Conservation (phyloP, 1,139 yeast species). For the Candida frijolesensis region DNA sequence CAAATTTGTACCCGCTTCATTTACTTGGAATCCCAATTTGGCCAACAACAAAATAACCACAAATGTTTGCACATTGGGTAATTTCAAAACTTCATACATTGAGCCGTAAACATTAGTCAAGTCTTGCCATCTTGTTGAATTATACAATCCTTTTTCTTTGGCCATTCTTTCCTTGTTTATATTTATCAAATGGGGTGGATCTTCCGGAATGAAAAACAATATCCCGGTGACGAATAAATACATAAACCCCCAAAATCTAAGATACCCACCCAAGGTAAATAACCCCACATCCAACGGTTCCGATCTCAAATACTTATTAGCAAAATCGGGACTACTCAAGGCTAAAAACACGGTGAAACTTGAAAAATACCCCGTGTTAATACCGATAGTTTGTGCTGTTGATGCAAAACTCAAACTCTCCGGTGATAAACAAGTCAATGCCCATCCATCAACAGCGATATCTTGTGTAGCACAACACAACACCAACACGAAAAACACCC, state of each 20-base stretch:
- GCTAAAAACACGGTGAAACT: conserved; percentile 92
- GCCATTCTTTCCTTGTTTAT: conserved; percentile 41
- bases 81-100: conserved; percentile 74
- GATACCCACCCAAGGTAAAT: conserved; percentile 71
- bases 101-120: conserved; percentile 62
- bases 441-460: conserved; percentile 99
- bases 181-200: conserved; percentile 54
- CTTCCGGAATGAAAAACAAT: conserved; percentile 62
- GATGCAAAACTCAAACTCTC: conserved; percentile 89
- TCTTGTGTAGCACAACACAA: conserved; percentile 96
- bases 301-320: conserved; percentile 75
- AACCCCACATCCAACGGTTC: conserved; percentile 66
- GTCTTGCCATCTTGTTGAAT: conserved; percentile 28
- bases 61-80: conserved; percentile 76
- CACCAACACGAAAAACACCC: conserved; percentile 72
- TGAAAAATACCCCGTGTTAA: conserved; percentile 89
- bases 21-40: conserved; percentile 92
- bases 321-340: conserved; percentile 88
- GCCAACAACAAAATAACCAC: conserved; percentile 76
- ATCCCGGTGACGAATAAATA: conserved; percentile 66
- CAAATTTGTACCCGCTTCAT: conserved; percentile 92
- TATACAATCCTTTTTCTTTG: conserved; percentile 35
- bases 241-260: conserved; percentile 75
- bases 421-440: conserved; percentile 79
- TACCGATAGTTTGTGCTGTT: conserved; percentile 95